phyloP scores from a whole-genome alignment of 2,329 filamentous ascomycete species.

The Lasiodiplodia hormozganensis region DNA sequence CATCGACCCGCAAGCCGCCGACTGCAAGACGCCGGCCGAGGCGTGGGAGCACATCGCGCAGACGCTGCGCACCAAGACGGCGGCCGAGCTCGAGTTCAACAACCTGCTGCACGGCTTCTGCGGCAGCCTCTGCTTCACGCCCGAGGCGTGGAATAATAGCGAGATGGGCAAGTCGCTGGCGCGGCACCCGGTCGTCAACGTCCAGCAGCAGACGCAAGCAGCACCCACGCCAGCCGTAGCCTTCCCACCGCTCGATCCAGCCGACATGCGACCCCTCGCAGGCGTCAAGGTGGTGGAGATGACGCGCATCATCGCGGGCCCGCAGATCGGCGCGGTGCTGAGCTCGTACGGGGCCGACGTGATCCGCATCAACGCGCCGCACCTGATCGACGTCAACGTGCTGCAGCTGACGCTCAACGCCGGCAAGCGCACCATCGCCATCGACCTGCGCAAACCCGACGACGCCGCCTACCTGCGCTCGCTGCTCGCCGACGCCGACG shows the following conservation, averaged over 20 bases:
- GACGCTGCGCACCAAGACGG: conserved; percentile 37
- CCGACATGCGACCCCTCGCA: conserved; percentile 48
- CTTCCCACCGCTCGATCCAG: conserved; percentile 41
- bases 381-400: conserved; percentile 47
- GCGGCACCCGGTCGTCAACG: conserved; percentile 53
- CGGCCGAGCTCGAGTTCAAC: conserved; percentile 53
- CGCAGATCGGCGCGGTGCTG: conserved; percentile 51
- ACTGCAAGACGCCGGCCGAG: conserved; percentile 38
- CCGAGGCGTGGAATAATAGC: conserved; percentile 53
- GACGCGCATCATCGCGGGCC: conserved; percentile 54
- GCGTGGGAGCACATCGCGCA: conserved; percentile 25
- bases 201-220: conserved; percentile 42
- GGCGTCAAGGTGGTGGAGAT: conserved; percentile 50
- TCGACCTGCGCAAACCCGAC: conserved; percentile 55
- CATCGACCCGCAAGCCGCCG: conserved; percentile 45
- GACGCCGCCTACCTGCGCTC: conserved; percentile 51
- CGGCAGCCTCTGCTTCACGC: conserved; percentile 54
- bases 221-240: conserved; percentile 41
- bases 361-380: conserved; percentile 54
- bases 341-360: conserved; percentile 56
- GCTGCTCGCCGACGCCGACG: conserved; percentile 58
- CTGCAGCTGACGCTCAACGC: conserved; percentile 53
- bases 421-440: conserved; percentile 55
- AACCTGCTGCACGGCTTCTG: conserved; percentile 52
- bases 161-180: conserved; percentile 53